A percentile compares a stretch with the other conserved stretches of the same genome.
phyloP scores from a whole-genome alignment of 208 protist genomes.

The Trypanosoma theileri region DNA sequence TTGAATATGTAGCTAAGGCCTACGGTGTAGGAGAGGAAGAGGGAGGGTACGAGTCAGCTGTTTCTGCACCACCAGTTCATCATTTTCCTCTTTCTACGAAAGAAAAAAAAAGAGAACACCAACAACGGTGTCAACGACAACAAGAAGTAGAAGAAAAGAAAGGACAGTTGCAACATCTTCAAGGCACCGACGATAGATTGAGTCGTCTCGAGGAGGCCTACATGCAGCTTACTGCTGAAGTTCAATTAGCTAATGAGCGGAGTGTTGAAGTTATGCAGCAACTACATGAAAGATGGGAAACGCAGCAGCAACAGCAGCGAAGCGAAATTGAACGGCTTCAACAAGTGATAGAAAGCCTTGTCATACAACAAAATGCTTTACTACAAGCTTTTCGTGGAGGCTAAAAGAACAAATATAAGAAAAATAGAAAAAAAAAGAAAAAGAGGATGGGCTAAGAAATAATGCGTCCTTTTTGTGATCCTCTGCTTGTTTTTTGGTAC shows the following conservation, averaged over 20 bases:
- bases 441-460: not conserved
- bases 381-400: conserved; percentile 29
- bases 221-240: conserved; percentile 40
- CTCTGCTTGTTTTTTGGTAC: not conserved
- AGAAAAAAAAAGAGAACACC: not conserved
- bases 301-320: conserved; percentile 33
- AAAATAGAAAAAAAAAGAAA: conserved; percentile 10
- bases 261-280: conserved; percentile 28
- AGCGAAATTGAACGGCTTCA: conserved; percentile 49
- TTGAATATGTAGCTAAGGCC: conserved; percentile 27
- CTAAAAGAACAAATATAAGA: conserved; percentile 13
- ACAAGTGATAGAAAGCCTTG: conserved; percentile 42
- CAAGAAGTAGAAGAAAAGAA: not conserved
- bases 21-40: conserved; percentile 12
- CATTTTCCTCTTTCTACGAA: not conserved
- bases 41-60: not conserved
- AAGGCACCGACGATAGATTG: conserved; percentile 40
- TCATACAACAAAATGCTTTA: conserved; percentile 36
- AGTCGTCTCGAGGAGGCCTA: conserved; percentile 56
- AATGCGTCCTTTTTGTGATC: not conserved
- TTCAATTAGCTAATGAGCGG: conserved; percentile 34
- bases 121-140: not conserved
- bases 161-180: not conserved
- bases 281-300: conserved; percentile 31
- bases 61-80: not conserved